Evolutionary conservation across 2,329 filamentous ascomycete genomes (phyloP).

Genomic region (Penicillium oxalicum): DNA sequence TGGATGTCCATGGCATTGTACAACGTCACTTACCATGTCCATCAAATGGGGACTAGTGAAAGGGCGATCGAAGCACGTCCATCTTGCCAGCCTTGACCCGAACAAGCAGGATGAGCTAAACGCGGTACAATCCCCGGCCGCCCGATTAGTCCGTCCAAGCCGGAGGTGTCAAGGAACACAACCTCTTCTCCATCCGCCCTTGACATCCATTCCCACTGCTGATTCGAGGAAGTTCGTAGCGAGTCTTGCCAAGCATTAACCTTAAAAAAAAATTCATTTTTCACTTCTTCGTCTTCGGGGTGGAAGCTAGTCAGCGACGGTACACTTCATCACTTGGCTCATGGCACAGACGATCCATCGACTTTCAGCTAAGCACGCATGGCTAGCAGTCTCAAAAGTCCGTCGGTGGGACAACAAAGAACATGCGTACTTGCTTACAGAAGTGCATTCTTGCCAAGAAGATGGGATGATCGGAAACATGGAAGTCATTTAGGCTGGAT

Average conservation of each 20-base stretch:
- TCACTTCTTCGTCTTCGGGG: no score
- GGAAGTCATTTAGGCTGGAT: no score
- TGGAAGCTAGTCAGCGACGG: no score
- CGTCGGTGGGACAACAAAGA: no score
- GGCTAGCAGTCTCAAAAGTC: no score
- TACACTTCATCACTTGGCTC: no score
- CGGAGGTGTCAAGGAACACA: constrained; percentile 2
- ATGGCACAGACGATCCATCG: no score
- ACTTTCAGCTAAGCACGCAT: no score
- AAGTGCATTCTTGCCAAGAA: no score
- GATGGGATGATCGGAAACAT: no score
- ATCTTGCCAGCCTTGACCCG: background rate
- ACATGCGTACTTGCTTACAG: no score
- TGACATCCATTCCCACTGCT: background rate
- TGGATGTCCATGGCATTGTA: background rate
- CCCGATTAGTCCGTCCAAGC: constrained; percentile 10
- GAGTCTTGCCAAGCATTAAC: background rate
- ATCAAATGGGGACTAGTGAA: background rate
- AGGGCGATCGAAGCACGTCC: background rate
- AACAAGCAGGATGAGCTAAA: constrained; percentile 14
- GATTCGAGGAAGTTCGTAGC: constrained; percentile 8
- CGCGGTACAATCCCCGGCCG: constrained; percentile 11
- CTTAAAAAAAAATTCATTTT: background rate
- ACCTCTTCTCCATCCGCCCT: background rate
- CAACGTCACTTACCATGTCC: no score